phyloP scores from a whole-genome alignment of 768 basidiomycete species.

The Leccinum imitatum region DNA sequence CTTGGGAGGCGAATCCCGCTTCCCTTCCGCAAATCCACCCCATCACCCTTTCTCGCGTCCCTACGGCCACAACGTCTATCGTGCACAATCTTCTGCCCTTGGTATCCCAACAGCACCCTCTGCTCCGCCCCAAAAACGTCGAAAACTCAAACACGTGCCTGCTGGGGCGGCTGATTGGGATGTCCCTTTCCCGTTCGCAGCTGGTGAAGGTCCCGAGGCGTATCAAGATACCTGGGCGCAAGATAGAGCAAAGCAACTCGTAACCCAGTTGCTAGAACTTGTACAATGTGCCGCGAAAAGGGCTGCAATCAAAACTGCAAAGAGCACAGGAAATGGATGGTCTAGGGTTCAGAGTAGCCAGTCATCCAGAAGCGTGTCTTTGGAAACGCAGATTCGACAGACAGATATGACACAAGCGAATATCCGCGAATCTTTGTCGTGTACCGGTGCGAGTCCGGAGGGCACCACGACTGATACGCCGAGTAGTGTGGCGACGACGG shows the following conservation, averaged over 20 bases:
- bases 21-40: conserved; percentile 4
- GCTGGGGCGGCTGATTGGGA: conserved; percentile 85
- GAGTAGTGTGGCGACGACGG: not conserved
- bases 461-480: not conserved
- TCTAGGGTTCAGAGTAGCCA: conserved; percentile 35
- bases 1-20: conserved; percentile 39
- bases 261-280: conserved; percentile 58
- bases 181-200: conserved; percentile 72
- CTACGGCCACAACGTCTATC: conserved; percentile 15
- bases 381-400: conserved; percentile 12
- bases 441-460: not conserved
- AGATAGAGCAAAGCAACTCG: conserved; percentile 59
- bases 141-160: conserved; percentile 66
- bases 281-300: conserved; percentile 61
- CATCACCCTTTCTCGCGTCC: conserved; percentile 20
- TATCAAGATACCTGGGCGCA: conserved; percentile 66
- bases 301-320: conserved; percentile 51
- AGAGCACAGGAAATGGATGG: conserved; percentile 15
- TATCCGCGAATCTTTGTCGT: not conserved
- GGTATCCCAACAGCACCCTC: not conserved
- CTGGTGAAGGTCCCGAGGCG: conserved; percentile 68
- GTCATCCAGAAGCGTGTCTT: conserved; percentile 31
- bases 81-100: not conserved
- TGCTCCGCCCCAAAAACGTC: conserved; percentile 47
- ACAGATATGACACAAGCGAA: not conserved